These are phyloP conservation scores for Phaseolus lunatus DNA, from an alignment of 306 rosid genomes.

Conservation along the genomic window DNA sequence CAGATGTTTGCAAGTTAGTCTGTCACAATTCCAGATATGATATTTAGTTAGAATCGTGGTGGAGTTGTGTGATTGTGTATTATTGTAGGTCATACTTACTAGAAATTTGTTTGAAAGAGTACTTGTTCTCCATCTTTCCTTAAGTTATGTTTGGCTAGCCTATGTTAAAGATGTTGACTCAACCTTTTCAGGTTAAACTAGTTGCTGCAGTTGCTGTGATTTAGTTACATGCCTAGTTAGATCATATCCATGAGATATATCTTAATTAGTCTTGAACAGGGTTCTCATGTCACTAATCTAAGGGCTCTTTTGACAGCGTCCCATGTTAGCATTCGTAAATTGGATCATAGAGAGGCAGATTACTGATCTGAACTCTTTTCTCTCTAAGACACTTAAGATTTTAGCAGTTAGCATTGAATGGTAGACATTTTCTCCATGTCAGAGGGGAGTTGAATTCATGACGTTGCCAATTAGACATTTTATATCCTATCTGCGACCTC, in stretches of 20 bases:
- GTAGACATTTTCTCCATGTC: neutral
- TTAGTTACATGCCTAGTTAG: constrained; percentile 50
- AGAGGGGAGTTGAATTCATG: neutral
- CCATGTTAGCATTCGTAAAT: constrained; percentile 4
- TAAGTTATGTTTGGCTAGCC: constrained; percentile 49
- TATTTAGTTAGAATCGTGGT: constrained; percentile 46
- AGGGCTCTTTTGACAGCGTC: constrained; percentile 24
- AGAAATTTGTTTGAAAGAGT: constrained; percentile 48
- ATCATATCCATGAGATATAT: constrained; percentile 13
- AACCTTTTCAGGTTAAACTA: constrained; percentile 42
- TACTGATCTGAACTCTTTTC: constrained; percentile 6
- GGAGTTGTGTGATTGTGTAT: constrained; percentile 52
- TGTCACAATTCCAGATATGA: constrained; percentile 44
- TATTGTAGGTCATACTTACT: constrained; percentile 51
- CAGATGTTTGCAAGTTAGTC: constrained; percentile 54
- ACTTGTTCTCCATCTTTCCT: constrained; percentile 42
- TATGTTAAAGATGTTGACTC: constrained; percentile 44
- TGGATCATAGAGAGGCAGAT: constrained; percentile 29
- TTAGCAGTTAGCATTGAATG: constrained; percentile 11
- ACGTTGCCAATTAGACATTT: neutral
- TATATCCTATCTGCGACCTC: neutral
- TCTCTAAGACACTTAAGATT: constrained; percentile 12
- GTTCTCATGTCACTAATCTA: constrained; percentile 20
- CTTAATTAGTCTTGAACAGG: constrained; percentile 34
- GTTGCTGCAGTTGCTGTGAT: constrained; percentile 36